Conservation (phyloP, 441 rosid genomes). For the Syzygium malaccense region DNA sequence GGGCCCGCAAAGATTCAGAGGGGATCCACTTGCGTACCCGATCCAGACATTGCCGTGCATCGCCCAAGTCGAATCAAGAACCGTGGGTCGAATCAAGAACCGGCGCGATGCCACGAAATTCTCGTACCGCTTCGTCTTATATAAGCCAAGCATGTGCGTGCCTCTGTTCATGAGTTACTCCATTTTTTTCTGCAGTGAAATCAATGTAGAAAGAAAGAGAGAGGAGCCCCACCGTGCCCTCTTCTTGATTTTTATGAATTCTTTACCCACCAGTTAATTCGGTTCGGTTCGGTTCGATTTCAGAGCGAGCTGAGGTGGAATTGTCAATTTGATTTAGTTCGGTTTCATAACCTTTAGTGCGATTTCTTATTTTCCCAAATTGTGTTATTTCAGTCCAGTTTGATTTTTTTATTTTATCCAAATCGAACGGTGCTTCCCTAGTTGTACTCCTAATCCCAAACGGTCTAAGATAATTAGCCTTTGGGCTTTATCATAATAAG, state of each 20-base stretch:
- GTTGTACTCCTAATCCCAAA: background rate
- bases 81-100: background rate
- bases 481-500: background rate
- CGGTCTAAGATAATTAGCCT: background rate
- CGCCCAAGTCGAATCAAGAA: background rate
- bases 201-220: background rate
- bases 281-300: background rate
- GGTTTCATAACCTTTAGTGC: background rate
- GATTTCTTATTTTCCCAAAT: background rate
- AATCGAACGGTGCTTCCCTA: background rate
- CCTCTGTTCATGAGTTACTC: background rate
- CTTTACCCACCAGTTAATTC: background rate
- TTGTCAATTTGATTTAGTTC: background rate
- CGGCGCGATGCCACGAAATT: background rate
- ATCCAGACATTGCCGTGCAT: background rate
- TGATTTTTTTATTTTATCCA: background rate
- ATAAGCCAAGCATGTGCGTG: background rate
- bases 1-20: background rate
- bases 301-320: background rate
- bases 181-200: rapidly evolving
- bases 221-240: background rate
- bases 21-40: background rate
- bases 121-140: background rate
- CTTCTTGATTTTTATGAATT: background rate
- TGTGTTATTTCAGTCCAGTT: background rate